Conservation (phyloP, 805 yeast species). For the Metschnikowia picachoensis region DNA sequence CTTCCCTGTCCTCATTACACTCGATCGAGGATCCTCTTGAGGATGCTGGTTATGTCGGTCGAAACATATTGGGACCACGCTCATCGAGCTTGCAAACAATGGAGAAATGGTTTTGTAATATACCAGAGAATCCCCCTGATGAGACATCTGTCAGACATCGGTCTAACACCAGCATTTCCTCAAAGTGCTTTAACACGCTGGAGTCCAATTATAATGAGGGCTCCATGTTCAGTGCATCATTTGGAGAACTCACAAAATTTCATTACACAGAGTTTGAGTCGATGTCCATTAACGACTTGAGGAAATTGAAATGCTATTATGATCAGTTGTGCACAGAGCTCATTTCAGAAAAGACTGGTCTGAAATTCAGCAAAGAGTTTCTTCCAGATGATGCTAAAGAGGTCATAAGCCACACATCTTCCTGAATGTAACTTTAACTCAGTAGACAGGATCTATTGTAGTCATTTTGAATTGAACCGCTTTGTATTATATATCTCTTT, state of each 20-base stretch:
- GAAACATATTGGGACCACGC: constrained; percentile 28
- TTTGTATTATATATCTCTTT: no score
- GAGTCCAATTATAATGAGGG: constrained; percentile 19
- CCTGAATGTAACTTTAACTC: neutral
- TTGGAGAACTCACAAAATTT: constrained; percentile 29
- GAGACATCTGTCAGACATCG: constrained; percentile 5
- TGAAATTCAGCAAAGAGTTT: constrained; percentile 16
- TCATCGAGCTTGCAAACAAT: constrained; percentile 39
- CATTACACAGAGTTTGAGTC: constrained; percentile 34
- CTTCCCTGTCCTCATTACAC: constrained; percentile 32
- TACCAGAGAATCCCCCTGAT: constrained; percentile 15
- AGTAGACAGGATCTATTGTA: no score
- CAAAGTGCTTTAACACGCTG: constrained; percentile 6
- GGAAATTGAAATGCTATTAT: constrained; percentile 30
- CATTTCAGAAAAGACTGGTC: constrained; percentile 11
- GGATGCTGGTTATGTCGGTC: constrained; percentile 4
- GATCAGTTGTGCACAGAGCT: constrained; percentile 34
- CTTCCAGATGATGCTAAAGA: constrained; percentile 9
- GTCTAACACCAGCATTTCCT: constrained; percentile 6
- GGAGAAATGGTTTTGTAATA: constrained; percentile 42
- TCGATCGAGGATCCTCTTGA: constrained; percentile 27
- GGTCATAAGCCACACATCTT: neutral
- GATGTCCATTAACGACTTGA: constrained; percentile 33
- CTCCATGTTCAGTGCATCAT: constrained; percentile 20
- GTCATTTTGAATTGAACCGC: no score